Conservation (phyloP, 805 yeast genomes). For the Candida quercuum region DNA sequence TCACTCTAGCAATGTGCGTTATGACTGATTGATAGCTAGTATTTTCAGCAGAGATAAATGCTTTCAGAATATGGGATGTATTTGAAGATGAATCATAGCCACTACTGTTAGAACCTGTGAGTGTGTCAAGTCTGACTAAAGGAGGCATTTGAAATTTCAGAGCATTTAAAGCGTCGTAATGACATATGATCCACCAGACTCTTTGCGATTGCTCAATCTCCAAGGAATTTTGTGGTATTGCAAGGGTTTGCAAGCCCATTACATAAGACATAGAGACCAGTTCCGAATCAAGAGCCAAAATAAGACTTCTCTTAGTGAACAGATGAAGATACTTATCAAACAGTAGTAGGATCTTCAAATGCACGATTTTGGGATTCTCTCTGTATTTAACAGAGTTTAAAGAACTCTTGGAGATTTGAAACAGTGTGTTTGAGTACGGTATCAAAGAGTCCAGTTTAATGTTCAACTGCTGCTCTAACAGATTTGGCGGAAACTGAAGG, state of each 20-base stretch:
- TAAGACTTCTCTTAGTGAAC: constrained; percentile 13
- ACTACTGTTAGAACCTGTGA: constrained; percentile 2
- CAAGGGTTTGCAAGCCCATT: constrained; percentile 15
- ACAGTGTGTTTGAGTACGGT: constrained; percentile 9
- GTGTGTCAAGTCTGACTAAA: constrained; percentile 11
- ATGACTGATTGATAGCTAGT: constrained; percentile 13
- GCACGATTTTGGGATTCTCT: constrained; percentile 14
- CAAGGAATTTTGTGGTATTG: constrained; percentile 15
- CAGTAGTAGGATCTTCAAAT: constrained; percentile 16
- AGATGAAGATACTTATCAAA: constrained; percentile 11
- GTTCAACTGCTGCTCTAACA: constrained; percentile 5
- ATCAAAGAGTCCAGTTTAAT: constrained; percentile 5
- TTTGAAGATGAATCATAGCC: constrained; percentile 2
- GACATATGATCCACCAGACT: constrained; percentile 21
- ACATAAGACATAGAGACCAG: constrained; percentile 19
- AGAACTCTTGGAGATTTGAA: constrained; percentile 15
- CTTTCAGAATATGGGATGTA: constrained; percentile 17
- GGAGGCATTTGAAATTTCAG: constrained; percentile 12
- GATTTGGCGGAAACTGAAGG: constrained; percentile 11
- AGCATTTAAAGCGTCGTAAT: constrained; percentile 16
- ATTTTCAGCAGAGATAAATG: constrained; percentile 19
- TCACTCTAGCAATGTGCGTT: constrained; percentile 17
- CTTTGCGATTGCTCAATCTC: constrained; percentile 14
- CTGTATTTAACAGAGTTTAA: constrained; percentile 13
- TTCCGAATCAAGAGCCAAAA: constrained; percentile 16